Evolutionary conservation across 2,329 filamentous ascomycete genomes (phyloP).

Genomic region (Calonectria naviculata): DNA sequence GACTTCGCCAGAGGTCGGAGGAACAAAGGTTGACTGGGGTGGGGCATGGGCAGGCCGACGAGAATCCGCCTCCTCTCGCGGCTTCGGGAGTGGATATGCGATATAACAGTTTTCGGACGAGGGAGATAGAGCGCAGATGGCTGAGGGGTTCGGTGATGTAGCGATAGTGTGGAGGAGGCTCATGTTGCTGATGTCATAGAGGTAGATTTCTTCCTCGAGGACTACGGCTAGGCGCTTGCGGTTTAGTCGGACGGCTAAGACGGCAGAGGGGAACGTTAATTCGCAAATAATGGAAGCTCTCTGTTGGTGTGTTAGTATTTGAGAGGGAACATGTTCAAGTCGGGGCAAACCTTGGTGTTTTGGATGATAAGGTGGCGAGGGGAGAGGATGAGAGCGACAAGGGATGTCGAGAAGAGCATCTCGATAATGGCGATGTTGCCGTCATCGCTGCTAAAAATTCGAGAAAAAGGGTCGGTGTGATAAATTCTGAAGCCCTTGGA

Average conservation of each 20-base stretch:
- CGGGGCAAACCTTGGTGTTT: constrained; percentile 84
- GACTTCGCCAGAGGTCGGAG: constrained; percentile 90
- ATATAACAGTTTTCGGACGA: constrained; percentile 97
- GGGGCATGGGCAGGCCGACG: constrained; percentile 84
- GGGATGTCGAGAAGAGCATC: constrained; percentile 98
- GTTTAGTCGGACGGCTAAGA: constrained; percentile 93
- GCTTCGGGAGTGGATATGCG: constrained; percentile 88
- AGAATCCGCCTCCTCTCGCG: constrained; percentile 69
- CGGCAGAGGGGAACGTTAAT: constrained; percentile 96
- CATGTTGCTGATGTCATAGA: constrained; percentile 99
- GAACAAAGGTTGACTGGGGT: constrained; percentile 79
- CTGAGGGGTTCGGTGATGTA: constrained; percentile 91
- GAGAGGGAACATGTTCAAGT: background rate
- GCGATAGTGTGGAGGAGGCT: constrained; percentile 91
- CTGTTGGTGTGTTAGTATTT: constrained; percentile 48
- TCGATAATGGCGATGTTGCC: constrained; percentile 96
- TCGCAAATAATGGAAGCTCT: constrained; percentile 91
- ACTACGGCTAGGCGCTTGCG: constrained; percentile 93
- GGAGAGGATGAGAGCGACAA: constrained; percentile 93
- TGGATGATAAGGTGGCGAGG: constrained; percentile 94
- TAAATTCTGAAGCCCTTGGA: constrained; percentile 96
- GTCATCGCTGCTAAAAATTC: constrained; percentile 94
- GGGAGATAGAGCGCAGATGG: constrained; percentile 91
- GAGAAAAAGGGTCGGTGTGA: constrained; percentile 94
- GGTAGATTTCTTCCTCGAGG: constrained; percentile 94